Evolutionary conservation across 768 basidiomycete genomes (phyloP).

Genomic region (Boletus tomentosulus): DNA sequence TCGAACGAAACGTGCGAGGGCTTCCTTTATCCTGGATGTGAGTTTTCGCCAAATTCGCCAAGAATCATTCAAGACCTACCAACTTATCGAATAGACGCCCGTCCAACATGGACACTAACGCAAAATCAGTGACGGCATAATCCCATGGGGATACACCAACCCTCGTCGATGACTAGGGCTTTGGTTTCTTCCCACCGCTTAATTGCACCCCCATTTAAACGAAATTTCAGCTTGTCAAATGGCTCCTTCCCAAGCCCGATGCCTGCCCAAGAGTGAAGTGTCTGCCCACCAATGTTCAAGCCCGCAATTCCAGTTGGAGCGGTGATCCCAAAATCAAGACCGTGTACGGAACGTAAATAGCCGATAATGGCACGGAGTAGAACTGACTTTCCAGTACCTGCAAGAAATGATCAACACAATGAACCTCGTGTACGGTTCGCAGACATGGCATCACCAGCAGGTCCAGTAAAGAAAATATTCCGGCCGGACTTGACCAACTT

Average conservation of each 20-base stretch:
- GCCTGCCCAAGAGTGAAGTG: conserved; percentile 65
- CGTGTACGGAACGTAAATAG: conserved; percentile 31
- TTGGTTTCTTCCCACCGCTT: conserved; percentile 48
- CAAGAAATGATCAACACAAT: background rate
- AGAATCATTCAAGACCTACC: conserved; percentile 39
- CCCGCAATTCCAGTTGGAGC: conserved; percentile 66
- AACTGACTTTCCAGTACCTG: conserved; percentile 71
- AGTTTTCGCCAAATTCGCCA: conserved; percentile 17
- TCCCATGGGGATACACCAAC: conserved; percentile 32
- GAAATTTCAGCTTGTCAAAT: conserved; percentile 37
- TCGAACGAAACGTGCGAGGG: conserved; percentile 44
- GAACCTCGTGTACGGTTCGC: background rate
- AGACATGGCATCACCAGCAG: conserved; percentile 48
- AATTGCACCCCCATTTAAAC: conserved; percentile 27
- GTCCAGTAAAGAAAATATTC: conserved; percentile 73
- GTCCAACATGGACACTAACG: conserved; percentile 72
- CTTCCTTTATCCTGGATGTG: conserved; percentile 18
- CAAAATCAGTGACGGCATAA: background rate
- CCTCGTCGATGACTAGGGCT: conserved; percentile 70
- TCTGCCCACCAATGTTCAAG: conserved; percentile 65
- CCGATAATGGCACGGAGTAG: conserved; percentile 59
- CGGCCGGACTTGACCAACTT: conserved; percentile 46
- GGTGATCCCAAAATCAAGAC: conserved; percentile 48
- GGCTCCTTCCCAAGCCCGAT: conserved; percentile 56
- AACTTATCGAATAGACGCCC: conserved; percentile 67